Base-by-base conservation (phyloP, 1,139 yeast genomes). In the Geotrichum bryndzae region DNA sequence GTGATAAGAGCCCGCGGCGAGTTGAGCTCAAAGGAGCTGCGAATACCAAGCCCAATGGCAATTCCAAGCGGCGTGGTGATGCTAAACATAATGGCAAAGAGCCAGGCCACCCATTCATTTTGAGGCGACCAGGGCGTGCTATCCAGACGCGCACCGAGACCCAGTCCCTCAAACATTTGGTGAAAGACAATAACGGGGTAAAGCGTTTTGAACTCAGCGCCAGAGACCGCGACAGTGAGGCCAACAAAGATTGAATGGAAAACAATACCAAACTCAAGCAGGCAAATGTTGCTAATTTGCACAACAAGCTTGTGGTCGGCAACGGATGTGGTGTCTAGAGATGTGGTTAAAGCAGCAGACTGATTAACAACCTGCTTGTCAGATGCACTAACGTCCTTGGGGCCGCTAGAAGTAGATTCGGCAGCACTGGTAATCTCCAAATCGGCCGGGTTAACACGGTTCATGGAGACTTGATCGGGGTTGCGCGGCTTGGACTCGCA, bases 151-250 rank as follows among this genome's bases (percentile, higher is more conserved):
- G 96, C 83, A 60, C 97, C 97, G 69, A 91, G 80, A 68, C 97
- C 97, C 62, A 91, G 80, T 61, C 97, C 97, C 79, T 91, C 97
- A 73, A 91, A 91, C 77, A 88, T 81, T 76, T 91, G 97, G 75
- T 91, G 97, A 82, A 91, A 90, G 2, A 88, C 86, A 61, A 91
- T 75, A 23, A 90, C 97, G 67, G 87, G 81, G 74, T 89, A 91
- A 60, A 91, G 78, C 2, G 92, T 83, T 59, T 79, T 82, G 73
- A 90, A 90, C 72, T 90, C 96, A 65, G 84, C 86, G 41, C 88
- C 85, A 15, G 90, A 81, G 25, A 85, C 85, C 2, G 92, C 90
- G 63, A 89, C 77, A 0, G 92, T 81, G 57, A 89, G 77, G 48
- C 96, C 96, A 59, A 88, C 82, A 71, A 89, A 85, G 1, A 88